Evolutionary conservation across 2,329 filamentous ascomycete genomes (phyloP), one percentile per base, ranked within the genome.

Genomic region (Fusarium pilosicola): DNA sequence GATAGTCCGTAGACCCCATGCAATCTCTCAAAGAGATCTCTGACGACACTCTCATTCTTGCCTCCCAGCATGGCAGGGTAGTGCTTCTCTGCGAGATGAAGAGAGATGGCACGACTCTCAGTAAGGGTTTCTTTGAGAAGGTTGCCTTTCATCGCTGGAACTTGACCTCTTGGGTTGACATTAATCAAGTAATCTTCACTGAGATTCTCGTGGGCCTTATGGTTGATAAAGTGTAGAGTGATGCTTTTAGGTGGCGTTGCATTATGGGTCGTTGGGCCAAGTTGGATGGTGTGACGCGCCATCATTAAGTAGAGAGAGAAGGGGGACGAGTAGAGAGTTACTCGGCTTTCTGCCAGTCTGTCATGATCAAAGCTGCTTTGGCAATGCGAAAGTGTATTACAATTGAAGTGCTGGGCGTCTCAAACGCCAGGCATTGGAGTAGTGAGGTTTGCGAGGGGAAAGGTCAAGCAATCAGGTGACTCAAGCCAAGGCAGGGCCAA

Each of bases 291-390:
- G 14, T 71, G 65, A 28, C 68, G 65, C 4, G 68, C 68, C 65
- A 71, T 71, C 68, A 61, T 69, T 3, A 65, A 71, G 17, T 69
- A 71, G 41, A 71, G 65, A 24, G 68, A 71, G 28, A 71, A 71
- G 13, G 68, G 68, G 5, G 55, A 65, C 0, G 68, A 71, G 55
- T 71, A 71, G 24, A 71, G 65, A 10, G 68, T 71, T 70, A 70
- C 59, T 70, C 59, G 2, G 68, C 68, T 15, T 64, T 30, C 7
- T 41, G 36, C 67, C 58, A 70, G 24, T 68, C 24, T 10, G 48
- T 28, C 66, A 69, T 69, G 4, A 28, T 28, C n/a, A 15, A 9
- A 7, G 7, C 2, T 55, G 7, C 8, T 13, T n/a, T n/a, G 14
- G 12, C 6, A 28, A 39, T 28, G 8, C 2, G 10, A 15, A n/a